These are phyloP conservation scores for Davidsoniella australis DNA, from an alignment of 2,329 filamentous ascomycete genomes.

Conservation along the genomic window DNA sequence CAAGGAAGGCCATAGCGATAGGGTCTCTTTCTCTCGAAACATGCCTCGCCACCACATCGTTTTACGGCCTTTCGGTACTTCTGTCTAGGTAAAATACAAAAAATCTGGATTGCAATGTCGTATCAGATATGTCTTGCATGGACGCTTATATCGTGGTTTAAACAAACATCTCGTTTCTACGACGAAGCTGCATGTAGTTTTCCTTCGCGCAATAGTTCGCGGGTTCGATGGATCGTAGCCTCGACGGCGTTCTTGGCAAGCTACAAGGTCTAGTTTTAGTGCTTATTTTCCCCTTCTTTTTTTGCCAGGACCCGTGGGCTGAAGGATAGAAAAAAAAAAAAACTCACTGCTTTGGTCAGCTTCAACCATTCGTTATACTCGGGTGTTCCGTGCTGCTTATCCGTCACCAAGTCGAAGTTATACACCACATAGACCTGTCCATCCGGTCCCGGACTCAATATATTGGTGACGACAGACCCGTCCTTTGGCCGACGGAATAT, in stretches of 20 bases:
- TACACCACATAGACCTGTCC: conserved; percentile 20
- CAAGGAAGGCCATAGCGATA: neutral
- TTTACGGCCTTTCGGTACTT: no score
- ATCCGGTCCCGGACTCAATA: conserved; percentile 17
- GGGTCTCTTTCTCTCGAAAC: neutral
- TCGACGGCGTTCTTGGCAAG: neutral
- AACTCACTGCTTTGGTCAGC: no score
- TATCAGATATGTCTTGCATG: no score
- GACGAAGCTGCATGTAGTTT: neutral
- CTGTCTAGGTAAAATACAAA: no score
- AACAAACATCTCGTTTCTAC: neutral
- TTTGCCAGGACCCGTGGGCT: neutral
- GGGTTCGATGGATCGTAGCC: neutral
- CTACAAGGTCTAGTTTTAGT: neutral
- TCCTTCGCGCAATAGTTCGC: neutral
- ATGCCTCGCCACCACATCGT: no score
- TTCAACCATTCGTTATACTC: no score
- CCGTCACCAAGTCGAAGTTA: conserved; percentile 19
- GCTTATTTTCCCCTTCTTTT: neutral
- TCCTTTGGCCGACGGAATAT: conserved; percentile 18
- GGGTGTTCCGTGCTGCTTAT: neutral
- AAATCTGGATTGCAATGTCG: no score
- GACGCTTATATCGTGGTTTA: no score
- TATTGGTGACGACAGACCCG: conserved; percentile 20
- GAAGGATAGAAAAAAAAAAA: no score